Conservation (phyloP, 169 alveolate genomes). For the Cryptosporidium canis region DNA sequence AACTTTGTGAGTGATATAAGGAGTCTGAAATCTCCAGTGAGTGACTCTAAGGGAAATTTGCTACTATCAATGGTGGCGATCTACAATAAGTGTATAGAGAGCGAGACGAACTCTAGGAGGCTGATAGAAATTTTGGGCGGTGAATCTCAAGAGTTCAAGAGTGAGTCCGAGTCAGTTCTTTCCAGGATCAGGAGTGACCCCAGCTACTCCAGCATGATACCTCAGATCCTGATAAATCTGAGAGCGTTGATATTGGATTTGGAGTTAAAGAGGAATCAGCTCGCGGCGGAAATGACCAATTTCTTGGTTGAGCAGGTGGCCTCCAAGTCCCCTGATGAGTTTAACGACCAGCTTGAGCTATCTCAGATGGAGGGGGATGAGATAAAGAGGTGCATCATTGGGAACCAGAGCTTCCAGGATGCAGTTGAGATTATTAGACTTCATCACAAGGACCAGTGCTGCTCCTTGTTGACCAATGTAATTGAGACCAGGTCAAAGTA, state of each 20-base stretch:
- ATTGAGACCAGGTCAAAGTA: slow-evolving; percentile 34
- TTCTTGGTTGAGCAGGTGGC: slow-evolving; percentile 2
- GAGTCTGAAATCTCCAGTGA: background rate
- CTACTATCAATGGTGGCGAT: slow-evolving; percentile 16
- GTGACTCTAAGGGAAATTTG: slow-evolving; percentile 2
- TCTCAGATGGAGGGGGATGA: background rate
- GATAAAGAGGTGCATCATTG: background rate
- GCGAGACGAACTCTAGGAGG: slow-evolving; percentile 44
- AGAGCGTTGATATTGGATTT: slow-evolving; percentile 29
- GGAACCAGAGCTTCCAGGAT: slow-evolving; percentile 21
- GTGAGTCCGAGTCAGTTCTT: background rate
- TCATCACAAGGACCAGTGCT: slow-evolving; percentile 28
- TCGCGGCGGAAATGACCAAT: slow-evolving; percentile 21
- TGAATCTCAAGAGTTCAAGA: background rate
- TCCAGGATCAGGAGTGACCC: background rate
- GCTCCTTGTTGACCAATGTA: background rate
- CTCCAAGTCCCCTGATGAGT: background rate
- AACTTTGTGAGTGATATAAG: slow-evolving; percentile 47
- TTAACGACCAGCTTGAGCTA: background rate
- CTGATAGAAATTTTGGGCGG: slow-evolving; percentile 3
- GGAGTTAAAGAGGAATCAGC: slow-evolving; percentile 43
- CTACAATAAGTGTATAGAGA: slow-evolving; percentile 23
- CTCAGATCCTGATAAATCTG: slow-evolving; percentile 14
- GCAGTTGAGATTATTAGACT: slow-evolving; percentile 3
- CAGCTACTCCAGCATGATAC: slow-evolving; percentile 16